Evolutionary conservation across 495 filamentous ascomycete genomes (phyloP), one percentile per base, ranked within the genome.

Genomic region (Aspergillus hancockii): DNA sequence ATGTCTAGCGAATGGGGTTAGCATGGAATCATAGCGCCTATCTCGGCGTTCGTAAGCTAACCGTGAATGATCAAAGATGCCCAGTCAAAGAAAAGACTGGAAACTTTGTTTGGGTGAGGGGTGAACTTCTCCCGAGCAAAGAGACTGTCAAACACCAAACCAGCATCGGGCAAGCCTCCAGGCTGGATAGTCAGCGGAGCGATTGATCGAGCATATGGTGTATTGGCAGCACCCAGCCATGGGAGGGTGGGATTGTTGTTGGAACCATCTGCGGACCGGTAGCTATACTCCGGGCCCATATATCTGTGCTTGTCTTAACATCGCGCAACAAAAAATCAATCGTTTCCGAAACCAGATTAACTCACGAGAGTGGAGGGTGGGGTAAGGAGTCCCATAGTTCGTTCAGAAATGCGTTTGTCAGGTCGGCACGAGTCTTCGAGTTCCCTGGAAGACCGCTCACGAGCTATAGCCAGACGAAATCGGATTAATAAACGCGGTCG

Each of bases 191-290:
- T 81, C 57, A 80, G 65, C 13, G 81, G 81, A 52, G 76, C 63
- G 57, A 83, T 81, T 23, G 76, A 78, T 55, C 81, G 78, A 49
- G 80, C 79, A 67, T 85, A 85, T 25, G 81, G 67, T 19, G 81
- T 83, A 63, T 82, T 81, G 19, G 82, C 81, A 55, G 79, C 79
- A 51, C 82, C 82, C 47, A 85, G 65, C 73, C 79, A 79, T 7
- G 82, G 82, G 53, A 79, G 76, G 38, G 80, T 79, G 49, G 82
- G 79, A 64, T 84, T 85, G 67, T 86, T 85, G 64, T 84, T 81
- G 0, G 85, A 89, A n/a, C 89, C 89, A 74, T 92, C 89, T 2
- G 87, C 87, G 49, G 79, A 80, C n/a, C 89, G 81, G 64, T 90
- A 92, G 54, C 78, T 68, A 63, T 80, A 86, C 45, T 88, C 80